These are phyloP conservation scores for Chlamydomonas sphaeroides DNA, from an alignment of 139 green algal species.

Conservation along the genomic window DNA sequence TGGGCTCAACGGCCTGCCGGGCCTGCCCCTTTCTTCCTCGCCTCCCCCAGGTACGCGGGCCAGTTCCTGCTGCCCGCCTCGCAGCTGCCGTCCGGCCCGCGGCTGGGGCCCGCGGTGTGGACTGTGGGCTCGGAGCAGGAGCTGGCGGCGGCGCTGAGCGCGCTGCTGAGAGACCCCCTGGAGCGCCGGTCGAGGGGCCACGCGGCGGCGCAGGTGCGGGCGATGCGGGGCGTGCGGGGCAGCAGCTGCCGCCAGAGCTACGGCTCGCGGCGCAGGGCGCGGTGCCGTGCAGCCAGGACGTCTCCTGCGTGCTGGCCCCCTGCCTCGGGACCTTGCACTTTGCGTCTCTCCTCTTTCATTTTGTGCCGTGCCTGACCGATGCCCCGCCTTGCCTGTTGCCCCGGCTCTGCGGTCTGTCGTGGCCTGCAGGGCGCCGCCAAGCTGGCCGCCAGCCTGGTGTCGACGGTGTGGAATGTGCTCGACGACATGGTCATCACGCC, in stretches of 20 bases:
- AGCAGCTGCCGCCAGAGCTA: too few species aligned
- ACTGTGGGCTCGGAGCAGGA: constrained; percentile 43
- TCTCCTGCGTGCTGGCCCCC: too few species aligned
- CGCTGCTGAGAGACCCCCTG: constrained; percentile 61
- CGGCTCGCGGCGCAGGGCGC: too few species aligned
- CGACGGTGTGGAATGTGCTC: constrained; percentile 69
- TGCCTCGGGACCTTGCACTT: too few species aligned
- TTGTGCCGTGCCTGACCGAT: too few species aligned
- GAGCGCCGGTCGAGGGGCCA: constrained; percentile 62
- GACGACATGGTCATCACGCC: constrained; percentile 63
- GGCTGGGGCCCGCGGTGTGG: constrained; percentile 67
- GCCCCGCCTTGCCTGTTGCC: too few species aligned
- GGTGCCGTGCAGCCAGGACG: too few species aligned
- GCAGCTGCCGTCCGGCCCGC: constrained; percentile 52
- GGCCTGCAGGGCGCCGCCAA: constrained; percentile 64
- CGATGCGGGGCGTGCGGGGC: not conserved
- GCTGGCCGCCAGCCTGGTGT: constrained; percentile 69
- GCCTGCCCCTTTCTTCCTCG: too few species aligned
- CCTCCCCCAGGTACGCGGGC: constrained; percentile 48
- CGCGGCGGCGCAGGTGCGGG: constrained; percentile 56
- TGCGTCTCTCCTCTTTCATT: too few species aligned
- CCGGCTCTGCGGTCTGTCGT: too few species aligned
- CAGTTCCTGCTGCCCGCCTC: constrained; percentile 64
- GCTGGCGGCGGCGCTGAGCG: constrained; percentile 51
- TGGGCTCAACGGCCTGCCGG: too few species aligned